These are phyloP conservation scores for Achlya hypogyna DNA, from an alignment of 352 stramenopile species.

Conservation along the genomic window DNA sequence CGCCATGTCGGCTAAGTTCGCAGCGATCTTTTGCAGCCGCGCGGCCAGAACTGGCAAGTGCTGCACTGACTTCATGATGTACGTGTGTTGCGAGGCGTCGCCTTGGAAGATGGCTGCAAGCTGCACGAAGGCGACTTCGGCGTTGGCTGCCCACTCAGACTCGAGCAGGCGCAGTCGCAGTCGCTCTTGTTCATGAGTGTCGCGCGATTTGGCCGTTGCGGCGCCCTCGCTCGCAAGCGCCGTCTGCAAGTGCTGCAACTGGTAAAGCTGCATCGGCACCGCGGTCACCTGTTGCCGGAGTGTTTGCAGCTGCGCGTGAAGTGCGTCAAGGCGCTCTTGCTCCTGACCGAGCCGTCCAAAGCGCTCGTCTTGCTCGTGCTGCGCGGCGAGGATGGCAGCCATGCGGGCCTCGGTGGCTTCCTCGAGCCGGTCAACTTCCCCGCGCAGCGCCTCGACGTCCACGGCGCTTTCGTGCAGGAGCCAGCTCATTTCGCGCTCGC, in stretches of 20 bases:
- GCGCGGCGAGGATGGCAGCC: constrained; percentile 31
- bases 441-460: constrained; percentile 39
- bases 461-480: constrained; percentile 28
- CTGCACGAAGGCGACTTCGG: neutral
- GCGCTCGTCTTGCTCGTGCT: constrained; percentile 21
- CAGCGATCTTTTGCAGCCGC: no score
- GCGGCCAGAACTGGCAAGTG: neutral
- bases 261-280: constrained; percentile 7
- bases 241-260: constrained; percentile 11
- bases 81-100: neutral
- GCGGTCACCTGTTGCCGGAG: constrained; percentile 6
- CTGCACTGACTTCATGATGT: neutral
- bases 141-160: neutral
- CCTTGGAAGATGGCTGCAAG: neutral
- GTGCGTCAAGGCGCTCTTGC: neutral
- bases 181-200: constrained; percentile 12
- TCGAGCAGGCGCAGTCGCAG: neutral
- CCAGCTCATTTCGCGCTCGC: constrained; percentile 30
- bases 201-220: neutral
- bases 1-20: no score
- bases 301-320: constrained; percentile 6
- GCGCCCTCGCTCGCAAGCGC: neutral
- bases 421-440: constrained; percentile 35
- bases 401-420: constrained; percentile 27
- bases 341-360: neutral